Evolutionary conservation across 2,329 filamentous ascomycete species (phyloP).

Genomic region (Aspergillus neoniger): DNA sequence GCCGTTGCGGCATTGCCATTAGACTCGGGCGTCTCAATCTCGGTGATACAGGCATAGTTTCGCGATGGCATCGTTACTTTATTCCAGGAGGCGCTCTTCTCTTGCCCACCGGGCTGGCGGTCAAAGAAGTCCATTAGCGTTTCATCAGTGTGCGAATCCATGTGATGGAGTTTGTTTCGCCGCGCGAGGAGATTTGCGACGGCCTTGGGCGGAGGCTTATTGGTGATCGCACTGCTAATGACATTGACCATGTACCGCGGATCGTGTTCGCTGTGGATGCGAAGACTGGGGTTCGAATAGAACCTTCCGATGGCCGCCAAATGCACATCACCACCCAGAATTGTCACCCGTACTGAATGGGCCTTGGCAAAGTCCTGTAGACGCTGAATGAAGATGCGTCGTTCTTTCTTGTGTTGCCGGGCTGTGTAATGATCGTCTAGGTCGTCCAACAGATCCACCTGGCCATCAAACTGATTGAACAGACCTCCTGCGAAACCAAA

Average conservation of each 20-base stretch:
- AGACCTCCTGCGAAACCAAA: conserved; percentile 83
- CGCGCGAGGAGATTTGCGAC: conserved; percentile 65
- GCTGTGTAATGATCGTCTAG: conserved; percentile 80
- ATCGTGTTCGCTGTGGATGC: conserved; percentile 59
- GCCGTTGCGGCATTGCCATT: conserved; percentile 24
- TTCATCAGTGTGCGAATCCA: conserved; percentile 64
- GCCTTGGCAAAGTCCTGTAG: conserved; percentile 61
- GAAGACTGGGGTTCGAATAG: conserved; percentile 61
- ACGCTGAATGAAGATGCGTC: conserved; percentile 68
- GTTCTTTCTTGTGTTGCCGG: conserved; percentile 85
- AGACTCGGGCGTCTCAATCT: conserved; percentile 40
- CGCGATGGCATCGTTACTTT: conserved; percentile 78
- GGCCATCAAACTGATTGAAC: conserved; percentile 91
- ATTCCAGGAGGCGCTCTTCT: conserved; percentile 72
- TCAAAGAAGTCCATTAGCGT: conserved; percentile 65
- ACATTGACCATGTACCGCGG: conserved; percentile 67
- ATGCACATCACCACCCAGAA: conserved; percentile 66
- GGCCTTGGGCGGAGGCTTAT: conserved; percentile 66
- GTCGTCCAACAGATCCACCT: conserved; percentile 65
- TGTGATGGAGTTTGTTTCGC: conserved; percentile 66
- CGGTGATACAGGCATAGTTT: conserved; percentile 65
- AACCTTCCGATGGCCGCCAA: conserved; percentile 65
- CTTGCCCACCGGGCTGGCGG: conserved; percentile 57
- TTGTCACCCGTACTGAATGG: conserved; percentile 60
- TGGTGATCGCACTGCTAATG: conserved; percentile 66